These are phyloP conservation scores for Phycomyces blakesleeanus DNA, from an alignment of 192 early-diverging fungal genomes.

Conservation along the genomic window DNA sequence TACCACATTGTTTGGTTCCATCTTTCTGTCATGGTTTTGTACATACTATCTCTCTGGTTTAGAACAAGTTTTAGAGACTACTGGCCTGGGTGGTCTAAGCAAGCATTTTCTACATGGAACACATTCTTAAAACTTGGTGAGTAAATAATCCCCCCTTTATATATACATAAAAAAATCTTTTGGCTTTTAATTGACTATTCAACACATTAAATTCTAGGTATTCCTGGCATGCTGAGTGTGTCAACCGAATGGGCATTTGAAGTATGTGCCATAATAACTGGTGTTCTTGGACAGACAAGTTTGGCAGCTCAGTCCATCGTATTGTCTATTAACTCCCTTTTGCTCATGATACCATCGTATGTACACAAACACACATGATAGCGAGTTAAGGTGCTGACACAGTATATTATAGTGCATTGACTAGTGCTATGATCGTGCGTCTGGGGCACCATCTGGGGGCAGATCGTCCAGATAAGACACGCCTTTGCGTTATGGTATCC, in stretches of 20 bases:
- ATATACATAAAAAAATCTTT: too few species aligned
- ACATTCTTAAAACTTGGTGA: constrained; percentile 38
- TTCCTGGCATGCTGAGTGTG: constrained; percentile 32
- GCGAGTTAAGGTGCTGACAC: too few species aligned
- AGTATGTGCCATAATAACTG: constrained; percentile 30
- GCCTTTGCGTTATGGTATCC: constrained; percentile 4
- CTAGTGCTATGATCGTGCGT: constrained; percentile 16
- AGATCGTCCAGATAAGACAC: constrained; percentile 14
- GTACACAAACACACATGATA: not conserved
- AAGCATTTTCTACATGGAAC: constrained; percentile 15
- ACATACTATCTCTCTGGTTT: constrained; percentile 14
- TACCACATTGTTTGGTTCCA: constrained; percentile 1
- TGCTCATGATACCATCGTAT: constrained; percentile 35
- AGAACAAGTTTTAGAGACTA: constrained; percentile 7
- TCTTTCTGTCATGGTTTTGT: not conserved
- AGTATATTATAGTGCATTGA: constrained; percentile 19
- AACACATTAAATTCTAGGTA: constrained; percentile 14
- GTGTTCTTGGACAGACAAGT: constrained; percentile 26
- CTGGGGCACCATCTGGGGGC: constrained; percentile 29
- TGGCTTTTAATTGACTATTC: constrained; percentile 18
- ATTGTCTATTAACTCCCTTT: constrained; percentile 13
- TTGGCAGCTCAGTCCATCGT: constrained; percentile 30
- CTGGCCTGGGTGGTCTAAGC: constrained; percentile 21
- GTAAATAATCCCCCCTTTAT: too few species aligned
- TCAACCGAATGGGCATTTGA: constrained; percentile 35